Percentiles rank a stretch among this genome's conserved stretches.
Conservation (phyloP, 169 alveolate genomes). For the Toxoplasma gondii region DNA sequence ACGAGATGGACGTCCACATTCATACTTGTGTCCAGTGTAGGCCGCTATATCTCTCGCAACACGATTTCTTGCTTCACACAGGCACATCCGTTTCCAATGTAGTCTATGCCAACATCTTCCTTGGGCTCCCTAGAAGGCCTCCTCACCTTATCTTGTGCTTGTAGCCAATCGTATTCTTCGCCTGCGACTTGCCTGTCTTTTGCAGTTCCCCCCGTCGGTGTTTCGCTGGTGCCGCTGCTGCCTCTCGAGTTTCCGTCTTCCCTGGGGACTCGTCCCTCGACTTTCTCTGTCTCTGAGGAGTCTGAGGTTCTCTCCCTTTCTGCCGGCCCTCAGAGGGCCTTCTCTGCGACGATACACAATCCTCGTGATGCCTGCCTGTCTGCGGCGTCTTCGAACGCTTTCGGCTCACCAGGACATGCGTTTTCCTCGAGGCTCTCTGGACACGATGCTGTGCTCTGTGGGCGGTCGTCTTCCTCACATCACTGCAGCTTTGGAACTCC, state of each 20-base stretch:
- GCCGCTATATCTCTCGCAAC: no score
- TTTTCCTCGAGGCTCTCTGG: no score
- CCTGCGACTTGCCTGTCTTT: neutral
- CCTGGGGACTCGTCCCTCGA: neutral
- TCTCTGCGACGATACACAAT: neutral
- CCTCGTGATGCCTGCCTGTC: neutral
- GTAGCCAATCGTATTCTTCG: no score
- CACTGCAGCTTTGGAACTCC: neutral
- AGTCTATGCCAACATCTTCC: no score
- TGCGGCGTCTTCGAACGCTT: neutral
- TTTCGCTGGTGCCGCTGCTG: slow-evolving; percentile 39
- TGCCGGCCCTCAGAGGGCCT: neutral
- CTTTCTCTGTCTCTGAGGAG: no score
- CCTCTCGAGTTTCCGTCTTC: neutral
- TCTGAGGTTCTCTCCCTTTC: neutral
- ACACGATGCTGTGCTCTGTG: no score
- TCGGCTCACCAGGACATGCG: neutral
- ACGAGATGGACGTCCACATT: no score
- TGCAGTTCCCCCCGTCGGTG: slow-evolving; percentile 48
- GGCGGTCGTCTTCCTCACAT: neutral
- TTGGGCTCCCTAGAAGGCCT: no score
- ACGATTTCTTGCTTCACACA: no score
- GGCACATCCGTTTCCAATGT: no score
- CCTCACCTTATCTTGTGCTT: no score
- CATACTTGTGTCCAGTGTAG: no score